Evolutionary conservation across 495 filamentous ascomycete genomes (phyloP), one percentile per base, ranked within the genome.

Genomic region (Penicillium cataractarum): DNA sequence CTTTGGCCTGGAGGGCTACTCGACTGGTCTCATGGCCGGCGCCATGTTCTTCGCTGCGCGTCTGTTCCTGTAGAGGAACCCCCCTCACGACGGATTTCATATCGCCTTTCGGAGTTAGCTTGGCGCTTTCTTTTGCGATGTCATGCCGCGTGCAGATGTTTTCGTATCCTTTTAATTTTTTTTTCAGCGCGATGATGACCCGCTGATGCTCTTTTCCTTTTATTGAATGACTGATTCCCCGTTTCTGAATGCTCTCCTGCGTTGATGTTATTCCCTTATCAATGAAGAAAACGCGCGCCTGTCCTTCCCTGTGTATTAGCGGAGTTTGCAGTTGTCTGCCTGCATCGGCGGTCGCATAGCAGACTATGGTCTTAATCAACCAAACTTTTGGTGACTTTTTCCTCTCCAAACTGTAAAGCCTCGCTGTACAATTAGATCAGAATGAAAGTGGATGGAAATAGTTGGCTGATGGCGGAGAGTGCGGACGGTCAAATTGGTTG

Each of bases 31-130:
- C 44, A 67, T 87, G 61, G 82, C 78, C 21, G 79, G 73, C 48
- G 79, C 73, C 57, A 60, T 85, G 66, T 69, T 83, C 49, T 71
- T 80, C 50, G 71, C 80, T 49, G 79, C 84, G 55, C 79, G 82
- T 40, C 57, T 86, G 57, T 71, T 81, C 60, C 70, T 86, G 68
- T 86, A 80, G 62, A 31, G 61, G n/a, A 7, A 31, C 7, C 15
- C 12, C 29, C 29, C 49, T n/a, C 26, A 19, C 27, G 29, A 24
- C 15, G 56, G 15, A 52, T 51, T 12, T 32, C 10, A 31, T 24
- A 32, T 56, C 35, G 10, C 22, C 22, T 42, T n/a, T 31, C 40
- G 40, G 55, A 48, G 19, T 31, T 57, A 17, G 50, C 29, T 26
- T 50, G 48, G 54, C 39, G 49, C 50, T 37, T 63, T 27, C 40